These are phyloP conservation scores for Aspergillus panamensis DNA, from an alignment of 495 filamentous ascomycete species.

Conservation along the genomic window DNA sequence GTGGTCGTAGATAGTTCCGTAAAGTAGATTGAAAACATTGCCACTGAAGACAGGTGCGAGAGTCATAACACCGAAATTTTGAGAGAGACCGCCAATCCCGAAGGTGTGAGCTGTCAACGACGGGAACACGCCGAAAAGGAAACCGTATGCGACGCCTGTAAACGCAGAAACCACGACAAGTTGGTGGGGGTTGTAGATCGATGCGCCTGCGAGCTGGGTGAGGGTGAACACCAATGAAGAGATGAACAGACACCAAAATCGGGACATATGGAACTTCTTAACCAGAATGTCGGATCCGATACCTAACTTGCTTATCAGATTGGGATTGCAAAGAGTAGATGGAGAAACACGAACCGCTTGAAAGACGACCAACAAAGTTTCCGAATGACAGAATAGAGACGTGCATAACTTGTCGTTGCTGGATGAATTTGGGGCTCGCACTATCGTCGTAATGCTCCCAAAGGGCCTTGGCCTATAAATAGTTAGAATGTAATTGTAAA, in stretches of 20 bases:
- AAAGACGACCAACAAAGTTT: constrained; percentile 77
- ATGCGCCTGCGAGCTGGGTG: constrained; percentile 75
- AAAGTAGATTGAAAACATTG: constrained; percentile 89
- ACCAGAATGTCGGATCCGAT: constrained; percentile 88
- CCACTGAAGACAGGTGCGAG: constrained; percentile 78
- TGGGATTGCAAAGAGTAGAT: background rate
- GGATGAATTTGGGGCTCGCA: constrained; percentile 69
- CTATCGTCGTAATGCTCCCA: constrained; percentile 81
- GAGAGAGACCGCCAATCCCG: constrained; percentile 79
- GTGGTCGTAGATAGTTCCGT: constrained; percentile 70
- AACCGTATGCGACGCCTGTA: constrained; percentile 87
- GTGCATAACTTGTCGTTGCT: constrained; percentile 81
- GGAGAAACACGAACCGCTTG: constrained; percentile 53
- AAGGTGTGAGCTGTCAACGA: constrained; percentile 89
- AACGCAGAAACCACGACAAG: constrained; percentile 76
- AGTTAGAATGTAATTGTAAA: constrained; percentile 16
- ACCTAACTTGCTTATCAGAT: constrained; percentile 42
- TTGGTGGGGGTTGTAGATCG: constrained; percentile 73
- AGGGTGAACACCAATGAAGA: constrained; percentile 74
- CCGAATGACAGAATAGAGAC: constrained; percentile 87
- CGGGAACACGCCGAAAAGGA: constrained; percentile 92
- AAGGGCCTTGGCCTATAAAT: constrained; percentile 55
- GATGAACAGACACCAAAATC: constrained; percentile 83
- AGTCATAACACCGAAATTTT: constrained; percentile 95
- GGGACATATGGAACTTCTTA: constrained; percentile 71